These are phyloP conservation scores for Lactarius pseudohatsudake DNA, from an alignment of 768 basidiomycete species.

Conservation along the genomic window DNA sequence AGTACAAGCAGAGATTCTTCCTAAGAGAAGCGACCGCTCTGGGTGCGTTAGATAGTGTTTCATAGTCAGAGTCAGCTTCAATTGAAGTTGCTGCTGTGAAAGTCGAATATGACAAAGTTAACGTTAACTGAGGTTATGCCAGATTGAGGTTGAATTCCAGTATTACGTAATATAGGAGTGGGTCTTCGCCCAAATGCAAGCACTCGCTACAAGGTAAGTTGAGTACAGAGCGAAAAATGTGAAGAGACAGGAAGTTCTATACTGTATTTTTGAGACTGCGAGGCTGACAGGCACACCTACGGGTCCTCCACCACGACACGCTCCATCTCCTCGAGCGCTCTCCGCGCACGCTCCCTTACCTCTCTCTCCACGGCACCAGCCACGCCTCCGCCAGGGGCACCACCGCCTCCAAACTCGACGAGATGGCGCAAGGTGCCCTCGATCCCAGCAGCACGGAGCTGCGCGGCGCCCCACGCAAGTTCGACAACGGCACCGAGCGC, in stretches of 20 bases:
- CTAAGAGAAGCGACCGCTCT: too few relatives aligned
- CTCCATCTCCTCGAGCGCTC: conserved; percentile 53
- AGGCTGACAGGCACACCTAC: not conserved
- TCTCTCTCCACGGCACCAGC: conserved; percentile 42
- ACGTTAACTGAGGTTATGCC: too few relatives aligned
- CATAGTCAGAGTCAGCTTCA: too few relatives aligned
- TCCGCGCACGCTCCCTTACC: conserved; percentile 54
- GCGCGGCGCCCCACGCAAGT: conserved; percentile 48
- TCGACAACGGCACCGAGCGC: conserved; percentile 60
- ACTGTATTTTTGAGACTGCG: not conserved
- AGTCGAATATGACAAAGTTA: too few relatives aligned
- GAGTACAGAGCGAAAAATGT: not conserved
- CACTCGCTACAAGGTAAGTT: not conserved
- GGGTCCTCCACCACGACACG: conserved; percentile 19
- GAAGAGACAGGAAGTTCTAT: not conserved
- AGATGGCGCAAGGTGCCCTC: conserved; percentile 44
- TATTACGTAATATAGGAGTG: too few relatives aligned
- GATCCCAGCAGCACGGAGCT: conserved; percentile 47
- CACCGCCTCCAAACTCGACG: conserved; percentile 40
- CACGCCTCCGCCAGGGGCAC: conserved; percentile 36
- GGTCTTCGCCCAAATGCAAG: too few relatives aligned
- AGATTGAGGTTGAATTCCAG: too few relatives aligned
- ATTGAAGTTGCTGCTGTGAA: too few relatives aligned
- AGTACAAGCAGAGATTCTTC: too few relatives aligned
- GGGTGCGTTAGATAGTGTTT: too few relatives aligned